Base-by-base conservation (phyloP, 768 basidiomycete species). In the Ephemerocybe angulata region DNA sequence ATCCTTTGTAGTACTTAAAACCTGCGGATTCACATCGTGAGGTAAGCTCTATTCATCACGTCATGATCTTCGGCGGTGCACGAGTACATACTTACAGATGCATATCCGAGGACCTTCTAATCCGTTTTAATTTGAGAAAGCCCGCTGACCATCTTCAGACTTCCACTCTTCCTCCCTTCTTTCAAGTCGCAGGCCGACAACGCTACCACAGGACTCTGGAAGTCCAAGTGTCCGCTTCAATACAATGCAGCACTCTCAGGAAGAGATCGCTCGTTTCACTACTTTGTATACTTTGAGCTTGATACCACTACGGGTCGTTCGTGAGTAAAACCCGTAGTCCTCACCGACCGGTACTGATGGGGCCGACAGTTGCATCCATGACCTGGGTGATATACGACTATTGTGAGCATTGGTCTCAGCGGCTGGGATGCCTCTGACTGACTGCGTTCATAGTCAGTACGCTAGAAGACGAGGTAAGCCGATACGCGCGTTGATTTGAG, bases 371-470 rank as follows among this genome's bases (percentile, higher is more conserved):
- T 37, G 47, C 62, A 12, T 50, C 61, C 28, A 43, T 66, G 13
- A 59, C 60, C 10, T 66, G 63, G 65, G 63, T 64, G 17, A 19
- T 63, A 19, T 59, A 66, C 47, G 65, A 64, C 46, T 65, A 68
- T 48, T 63, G 65, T 66, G 56, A 58, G 65, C 46, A 10, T 41
- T n/a, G 38, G n/a, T n/a, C n/a, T n/a, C 38, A 6, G 6, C 38
- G 15, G 15, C 6, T 8, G n/a, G n/a, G 6, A 41, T 8, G 6
- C n/a, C 15, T 17, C 38, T 41, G 7, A n/a, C 38, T 41, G 7
- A 41, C 5, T 19, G 7, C 5, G 15, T 8, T 6, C n/a, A 8
- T 41, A 41, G 38, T 41, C n/a, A 19, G 21, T 41, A 41, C 38
- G 17, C 38, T 41, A 19, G 38, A 41, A n/a, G 38, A 41, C 5